phyloP scores from a whole-genome alignment of 371 early-diverging fungal genomes.

The Saksenaea oblongispora region DNA sequence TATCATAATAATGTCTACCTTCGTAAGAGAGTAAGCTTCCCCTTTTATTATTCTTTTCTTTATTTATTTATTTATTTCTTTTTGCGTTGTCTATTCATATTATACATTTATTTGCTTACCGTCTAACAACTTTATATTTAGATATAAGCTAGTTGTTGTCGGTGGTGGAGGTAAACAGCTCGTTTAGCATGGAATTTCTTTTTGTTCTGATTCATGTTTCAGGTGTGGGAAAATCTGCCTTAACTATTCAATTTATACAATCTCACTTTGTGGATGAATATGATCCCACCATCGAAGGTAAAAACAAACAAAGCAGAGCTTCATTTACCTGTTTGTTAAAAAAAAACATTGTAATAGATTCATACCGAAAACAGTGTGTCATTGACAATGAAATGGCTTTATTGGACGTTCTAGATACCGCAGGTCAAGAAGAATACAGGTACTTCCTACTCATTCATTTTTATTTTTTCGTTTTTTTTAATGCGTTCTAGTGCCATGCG shows the following conservation, averaged over 20 bases:
- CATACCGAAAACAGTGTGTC: constrained; percentile 76
- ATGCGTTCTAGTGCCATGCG: constrained; percentile 62
- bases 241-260: constrained; percentile 82
- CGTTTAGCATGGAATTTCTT: background rate
- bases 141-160: background rate
- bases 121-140: background rate
- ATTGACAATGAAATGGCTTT: constrained; percentile 72
- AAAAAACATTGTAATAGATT: constrained; percentile 45
- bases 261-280: constrained; percentile 82
- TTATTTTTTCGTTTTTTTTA: background rate
- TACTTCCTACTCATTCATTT: constrained; percentile 13
- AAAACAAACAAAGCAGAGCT: background rate
- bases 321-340: too few species aligned
- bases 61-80: background rate
- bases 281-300: constrained; percentile 85
- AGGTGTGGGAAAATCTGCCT: constrained; percentile 73
- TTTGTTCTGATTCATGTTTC: background rate
- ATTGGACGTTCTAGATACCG: constrained; percentile 82
- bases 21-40: constrained; percentile 2
- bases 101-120: too few species aligned
- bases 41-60: background rate
- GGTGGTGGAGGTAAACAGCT: background rate
- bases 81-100: background rate
- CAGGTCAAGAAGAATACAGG: constrained; percentile 87
- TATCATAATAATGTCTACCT: background rate